These are phyloP conservation scores for Ganoderma leucocontextum DNA, from an alignment of 1,284 basidiomycete genomes.

Conservation along the genomic window DNA sequence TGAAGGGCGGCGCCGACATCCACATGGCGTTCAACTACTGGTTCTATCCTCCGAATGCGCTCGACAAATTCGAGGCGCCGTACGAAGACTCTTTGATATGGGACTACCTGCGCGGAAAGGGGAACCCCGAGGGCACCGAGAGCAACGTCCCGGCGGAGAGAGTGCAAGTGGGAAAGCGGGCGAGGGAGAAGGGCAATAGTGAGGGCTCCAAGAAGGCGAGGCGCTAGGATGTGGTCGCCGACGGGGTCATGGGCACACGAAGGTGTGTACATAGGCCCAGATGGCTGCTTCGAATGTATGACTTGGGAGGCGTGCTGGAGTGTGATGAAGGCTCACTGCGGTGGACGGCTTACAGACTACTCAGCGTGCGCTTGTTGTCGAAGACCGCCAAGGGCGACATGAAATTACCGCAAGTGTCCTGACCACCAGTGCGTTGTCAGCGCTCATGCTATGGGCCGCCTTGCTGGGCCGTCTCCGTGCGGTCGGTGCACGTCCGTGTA, in stretches of 20 bases:
- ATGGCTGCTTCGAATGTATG: background rate
- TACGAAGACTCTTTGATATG: constrained; percentile 42
- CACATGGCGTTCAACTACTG: constrained; percentile 49
- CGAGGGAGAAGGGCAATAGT: constrained; percentile 16
- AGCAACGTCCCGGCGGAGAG: constrained; percentile 16
- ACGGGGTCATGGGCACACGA: background rate
- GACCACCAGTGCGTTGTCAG: background rate
- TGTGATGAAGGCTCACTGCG: background rate
- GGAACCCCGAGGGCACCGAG: background rate
- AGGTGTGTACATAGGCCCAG: background rate
- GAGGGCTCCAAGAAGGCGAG: constrained; percentile 24
- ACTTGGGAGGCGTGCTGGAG: background rate
- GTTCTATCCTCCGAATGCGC: constrained; percentile 45
- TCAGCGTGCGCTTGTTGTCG: constrained; percentile 5
- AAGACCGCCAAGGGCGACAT: background rate
- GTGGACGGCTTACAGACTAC: constrained; percentile 13
- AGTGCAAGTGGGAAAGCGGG: constrained; percentile 20
- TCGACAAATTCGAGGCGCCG: constrained; percentile 40
- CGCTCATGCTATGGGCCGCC: background rate
- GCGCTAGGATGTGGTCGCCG: constrained; percentile 15
- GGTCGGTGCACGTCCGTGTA: background rate
- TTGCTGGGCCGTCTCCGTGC: background rate
- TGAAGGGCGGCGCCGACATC: constrained; percentile 31
- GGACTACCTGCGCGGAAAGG: constrained; percentile 37
- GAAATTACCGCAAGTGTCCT: constrained; percentile 6